Percentiles rank a stretch among this genome's conserved stretches.
Evolutionary conservation across 139 green algal genomes (phyloP).

Genomic region (Chlorella sorokiniana): DNA sequence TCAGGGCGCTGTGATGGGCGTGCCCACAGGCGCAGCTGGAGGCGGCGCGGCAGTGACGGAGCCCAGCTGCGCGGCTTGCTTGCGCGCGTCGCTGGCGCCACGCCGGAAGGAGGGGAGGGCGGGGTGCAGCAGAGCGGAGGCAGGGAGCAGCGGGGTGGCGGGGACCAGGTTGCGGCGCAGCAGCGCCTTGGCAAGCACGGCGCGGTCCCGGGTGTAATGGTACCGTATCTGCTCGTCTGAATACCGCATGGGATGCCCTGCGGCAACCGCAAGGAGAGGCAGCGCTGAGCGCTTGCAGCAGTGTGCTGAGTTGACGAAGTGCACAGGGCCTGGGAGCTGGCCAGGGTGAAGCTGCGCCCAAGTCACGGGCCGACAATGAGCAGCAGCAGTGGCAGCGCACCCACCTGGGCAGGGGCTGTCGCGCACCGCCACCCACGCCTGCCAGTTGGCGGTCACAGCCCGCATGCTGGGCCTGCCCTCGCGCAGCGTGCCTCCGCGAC

Average conservation of each 20-base stretch:
- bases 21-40: too few relatives aligned
- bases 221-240: slow-evolving; percentile 40
- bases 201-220: slow-evolving; percentile 43
- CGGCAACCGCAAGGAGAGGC: neutral
- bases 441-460: slow-evolving; percentile 26
- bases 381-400: too few relatives aligned
- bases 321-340: neutral
- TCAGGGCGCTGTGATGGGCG: too few relatives aligned
- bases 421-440: slow-evolving; percentile 18
- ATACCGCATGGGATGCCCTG: slow-evolving; percentile 28
- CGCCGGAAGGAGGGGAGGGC: neutral
- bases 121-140: neutral
- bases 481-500: neutral
- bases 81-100: neutral
- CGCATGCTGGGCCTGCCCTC: slow-evolving; percentile 18
- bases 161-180: slow-evolving; percentile 14
- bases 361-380: neutral
- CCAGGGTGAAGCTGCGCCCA: neutral
- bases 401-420: slow-evolving; percentile 23
- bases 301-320: neutral
- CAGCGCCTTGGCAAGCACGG: slow-evolving; percentile 19
- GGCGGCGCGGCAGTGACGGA: too few relatives aligned
- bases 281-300: neutral
- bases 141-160: neutral
- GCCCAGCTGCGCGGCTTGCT: too few relatives aligned